These are phyloP conservation scores for Lipomyces sp. DNA, from an alignment of 805 yeast species.

Conservation along the genomic window DNA sequence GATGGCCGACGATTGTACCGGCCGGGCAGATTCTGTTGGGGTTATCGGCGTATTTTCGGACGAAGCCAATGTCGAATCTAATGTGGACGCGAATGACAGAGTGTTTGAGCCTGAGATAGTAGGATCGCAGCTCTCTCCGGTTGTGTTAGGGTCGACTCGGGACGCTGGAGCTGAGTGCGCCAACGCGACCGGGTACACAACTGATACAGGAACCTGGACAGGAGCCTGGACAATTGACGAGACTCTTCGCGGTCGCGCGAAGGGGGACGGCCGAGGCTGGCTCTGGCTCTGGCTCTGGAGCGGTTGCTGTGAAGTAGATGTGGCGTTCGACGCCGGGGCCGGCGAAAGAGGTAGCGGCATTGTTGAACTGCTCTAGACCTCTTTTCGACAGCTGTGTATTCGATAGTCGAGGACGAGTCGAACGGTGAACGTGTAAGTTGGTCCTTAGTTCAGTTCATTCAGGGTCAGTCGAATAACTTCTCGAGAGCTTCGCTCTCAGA, in stretches of 20 bases:
- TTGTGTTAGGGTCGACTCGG: neutral
- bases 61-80: neutral
- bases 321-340: neutral
- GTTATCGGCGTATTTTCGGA: neutral
- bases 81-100: neutral
- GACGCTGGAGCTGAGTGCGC: neutral
- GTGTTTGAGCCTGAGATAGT: neutral
- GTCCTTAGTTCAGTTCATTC: too few relatives aligned
- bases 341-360: slow-evolving; percentile 13
- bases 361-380: neutral
- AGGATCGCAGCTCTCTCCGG: slow-evolving; percentile 4
- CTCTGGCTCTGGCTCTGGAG: slow-evolving; percentile 9
- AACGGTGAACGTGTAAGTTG: neutral
- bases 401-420: neutral
- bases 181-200: slow-evolving; percentile 12
- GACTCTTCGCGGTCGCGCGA: slow-evolving; percentile 33
- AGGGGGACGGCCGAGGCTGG: slow-evolving; percentile 31
- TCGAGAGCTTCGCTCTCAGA: neutral
- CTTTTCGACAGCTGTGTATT: neutral
- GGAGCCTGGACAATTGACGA: slow-evolving; percentile 35
- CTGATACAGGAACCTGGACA: neutral
- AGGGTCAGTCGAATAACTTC: neutral
- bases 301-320: slow-evolving; percentile 3
- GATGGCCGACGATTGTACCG: slow-evolving; percentile 2
- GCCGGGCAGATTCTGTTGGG: neutral